A percentile compares a stretch with the other conserved stretches of the same genome.
Conservation (phyloP, 257 asterid species). For the Anisodus tanguticus region DNA sequence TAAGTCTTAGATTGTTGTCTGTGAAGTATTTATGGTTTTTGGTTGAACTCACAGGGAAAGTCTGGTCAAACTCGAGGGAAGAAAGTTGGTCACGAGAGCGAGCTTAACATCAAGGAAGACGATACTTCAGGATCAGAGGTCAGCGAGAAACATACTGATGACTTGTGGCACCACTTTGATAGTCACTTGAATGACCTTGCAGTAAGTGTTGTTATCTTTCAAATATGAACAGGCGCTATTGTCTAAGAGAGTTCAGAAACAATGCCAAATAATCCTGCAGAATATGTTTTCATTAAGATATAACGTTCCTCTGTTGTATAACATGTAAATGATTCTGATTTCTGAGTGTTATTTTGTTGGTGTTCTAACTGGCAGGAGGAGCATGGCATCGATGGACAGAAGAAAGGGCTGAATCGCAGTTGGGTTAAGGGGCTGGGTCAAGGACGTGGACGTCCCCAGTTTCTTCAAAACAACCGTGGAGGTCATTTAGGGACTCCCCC, state of each 20-base stretch:
- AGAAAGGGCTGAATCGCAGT: slow-evolving; percentile 51
- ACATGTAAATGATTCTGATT: background rate
- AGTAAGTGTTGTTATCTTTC: slow-evolving; percentile 40
- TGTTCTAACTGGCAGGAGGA: slow-evolving; percentile 40
- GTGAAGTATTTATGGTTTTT: background rate
- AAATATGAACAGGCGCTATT: background rate
- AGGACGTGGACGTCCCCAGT: slow-evolving; percentile 41
- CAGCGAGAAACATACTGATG: slow-evolving; percentile 39
- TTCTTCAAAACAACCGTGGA: slow-evolving; percentile 46
- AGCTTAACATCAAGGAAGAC: slow-evolving; percentile 51
- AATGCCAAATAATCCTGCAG: background rate
- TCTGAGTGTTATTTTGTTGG: no score
- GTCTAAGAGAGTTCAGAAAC: background rate
- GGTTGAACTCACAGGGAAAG: slow-evolving; percentile 50
- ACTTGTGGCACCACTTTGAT: slow-evolving; percentile 46
- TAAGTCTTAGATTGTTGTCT: background rate
- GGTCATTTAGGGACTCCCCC: slow-evolving; percentile 38
- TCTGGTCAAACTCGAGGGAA: slow-evolving; percentile 53
- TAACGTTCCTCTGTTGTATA: background rate
- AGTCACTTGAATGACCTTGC: slow-evolving; percentile 48
- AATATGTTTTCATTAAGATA: no score
- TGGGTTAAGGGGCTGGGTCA: slow-evolving; percentile 52
- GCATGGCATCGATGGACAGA: slow-evolving; percentile 44
- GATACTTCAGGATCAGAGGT: slow-evolving; percentile 51
- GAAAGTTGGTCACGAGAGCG: slow-evolving; percentile 64